Conservation (phyloP, 129 eudicot species). For the Saussurea involucrata region DNA sequence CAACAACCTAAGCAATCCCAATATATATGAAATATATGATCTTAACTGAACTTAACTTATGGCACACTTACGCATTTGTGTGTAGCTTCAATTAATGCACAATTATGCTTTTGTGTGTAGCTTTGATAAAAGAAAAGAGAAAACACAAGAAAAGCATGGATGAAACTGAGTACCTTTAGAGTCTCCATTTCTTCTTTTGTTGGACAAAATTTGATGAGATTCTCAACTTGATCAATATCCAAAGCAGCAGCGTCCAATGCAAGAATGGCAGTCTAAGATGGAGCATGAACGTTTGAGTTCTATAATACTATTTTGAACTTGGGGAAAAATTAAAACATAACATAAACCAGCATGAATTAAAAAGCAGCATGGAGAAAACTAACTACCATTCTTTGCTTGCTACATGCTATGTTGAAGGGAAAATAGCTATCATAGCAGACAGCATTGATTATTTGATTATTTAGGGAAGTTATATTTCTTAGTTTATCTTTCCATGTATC, state of each 20-base stretch:
- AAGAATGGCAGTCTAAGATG: conserved; percentile 73
- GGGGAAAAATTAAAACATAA: not conserved
- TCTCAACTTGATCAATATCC: conserved; percentile 96
- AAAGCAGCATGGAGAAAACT: not conserved
- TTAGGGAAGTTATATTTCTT: not conserved
- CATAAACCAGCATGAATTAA: not conserved
- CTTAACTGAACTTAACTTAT: not conserved
- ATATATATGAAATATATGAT: not conserved
- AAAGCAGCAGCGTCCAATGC: conserved; percentile 78
- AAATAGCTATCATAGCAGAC: not conserved
- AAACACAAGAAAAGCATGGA: not conserved
- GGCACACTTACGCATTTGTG: not conserved
- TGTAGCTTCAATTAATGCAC: not conserved
- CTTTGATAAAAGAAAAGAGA: not conserved
- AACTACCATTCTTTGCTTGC: not conserved
- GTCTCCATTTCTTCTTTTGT: conserved; percentile 97
- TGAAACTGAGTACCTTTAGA: conserved; percentile 54
- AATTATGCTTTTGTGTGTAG: not conserved
- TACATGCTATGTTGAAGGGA: not conserved
- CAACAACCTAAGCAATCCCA: not conserved
- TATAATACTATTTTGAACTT: conserved; percentile 3
- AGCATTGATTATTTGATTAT: not conserved
- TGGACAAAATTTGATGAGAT: conserved; percentile 90
- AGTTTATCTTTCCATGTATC: not conserved
- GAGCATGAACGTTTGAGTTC: conserved; percentile 2